phyloP scores from a whole-genome alignment of 2,329 filamentous ascomycete species.

The Cladosporium sp. region DNA sequence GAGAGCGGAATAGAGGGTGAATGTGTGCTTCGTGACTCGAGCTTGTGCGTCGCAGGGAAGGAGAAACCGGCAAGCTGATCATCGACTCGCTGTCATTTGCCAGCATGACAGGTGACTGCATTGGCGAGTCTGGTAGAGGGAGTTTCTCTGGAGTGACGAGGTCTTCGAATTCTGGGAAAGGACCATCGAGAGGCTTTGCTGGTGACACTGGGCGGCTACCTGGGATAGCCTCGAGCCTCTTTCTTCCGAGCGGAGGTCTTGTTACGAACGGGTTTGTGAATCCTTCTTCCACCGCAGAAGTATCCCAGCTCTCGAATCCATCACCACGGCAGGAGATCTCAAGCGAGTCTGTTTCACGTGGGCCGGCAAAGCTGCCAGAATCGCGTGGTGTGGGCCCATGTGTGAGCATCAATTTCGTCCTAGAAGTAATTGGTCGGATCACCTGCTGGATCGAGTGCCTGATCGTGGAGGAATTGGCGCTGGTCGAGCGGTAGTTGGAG shows the following conservation, averaged over 20 bases:
- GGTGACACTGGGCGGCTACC: conserved; percentile 67
- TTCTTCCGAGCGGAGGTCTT: conserved; percentile 37
- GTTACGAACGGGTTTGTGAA: conserved; percentile 58
- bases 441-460: conserved; percentile 30
- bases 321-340: conserved; percentile 49
- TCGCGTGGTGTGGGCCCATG: conserved; percentile 53
- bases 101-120: conserved; percentile 16
- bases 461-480: conserved; percentile 28
- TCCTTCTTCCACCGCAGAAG: conserved; percentile 64
- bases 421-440: conserved; percentile 58
- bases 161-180: conserved; percentile 36
- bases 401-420: conserved; percentile 54
- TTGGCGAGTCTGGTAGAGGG: conserved; percentile 24
- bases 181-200: conserved; percentile 58
- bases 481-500: conserved; percentile 22
- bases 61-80: neutral
- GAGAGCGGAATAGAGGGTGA: conserved; percentile 73
- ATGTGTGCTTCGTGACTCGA: conserved; percentile 64
- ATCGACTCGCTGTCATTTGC: neutral
- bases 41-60: conserved; percentile 3
- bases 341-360: conserved; percentile 32
- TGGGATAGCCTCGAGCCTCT: conserved; percentile 69
- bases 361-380: conserved; percentile 32
- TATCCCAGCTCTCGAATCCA: conserved; percentile 75
- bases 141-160: conserved; percentile 17